Conservation (phyloP, 2,329 filamentous ascomycete species). For the Fusarium euwallaceae region DNA sequence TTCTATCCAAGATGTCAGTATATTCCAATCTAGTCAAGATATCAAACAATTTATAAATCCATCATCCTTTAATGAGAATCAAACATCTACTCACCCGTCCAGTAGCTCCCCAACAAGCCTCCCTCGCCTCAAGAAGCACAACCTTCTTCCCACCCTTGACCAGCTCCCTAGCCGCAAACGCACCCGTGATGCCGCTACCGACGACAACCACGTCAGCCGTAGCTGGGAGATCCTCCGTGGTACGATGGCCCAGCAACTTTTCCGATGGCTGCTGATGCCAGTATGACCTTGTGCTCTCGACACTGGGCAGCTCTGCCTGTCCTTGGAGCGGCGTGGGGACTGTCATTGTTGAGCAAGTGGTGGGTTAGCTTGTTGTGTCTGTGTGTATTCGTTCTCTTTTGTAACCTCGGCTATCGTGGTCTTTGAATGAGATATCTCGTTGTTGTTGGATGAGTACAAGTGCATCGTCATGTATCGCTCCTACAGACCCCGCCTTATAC, state of each 20-base stretch:
- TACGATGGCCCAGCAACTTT: conserved; percentile 75
- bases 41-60: not conserved
- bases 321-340: conserved; percentile 46
- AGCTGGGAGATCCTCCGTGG: conserved; percentile 72
- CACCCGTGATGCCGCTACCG: conserved; percentile 82
- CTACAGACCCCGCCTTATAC: not conserved
- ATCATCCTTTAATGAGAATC: not conserved
- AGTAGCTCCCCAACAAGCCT: conserved; percentile 87
- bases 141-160: conserved; percentile 66
- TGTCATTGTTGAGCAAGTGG: conserved; percentile 47
- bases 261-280: conserved; percentile 79
- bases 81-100: conserved; percentile 70
- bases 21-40: not conserved
- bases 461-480: not conserved
- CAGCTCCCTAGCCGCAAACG: conserved; percentile 76
- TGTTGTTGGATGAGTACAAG: not conserved
- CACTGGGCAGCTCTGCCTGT: conserved; percentile 70
- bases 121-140: conserved; percentile 81
- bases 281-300: conserved; percentile 74
- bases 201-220: conserved; percentile 78
- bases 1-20: conserved; percentile 58
- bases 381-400: not conserved
- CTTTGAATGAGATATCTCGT: not conserved
- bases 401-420: not conserved
- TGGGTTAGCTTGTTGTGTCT: not conserved